Evolutionary conservation across 2,329 filamentous ascomycete species (phyloP).

Genomic region (Pseudocercospora cruenta): DNA sequence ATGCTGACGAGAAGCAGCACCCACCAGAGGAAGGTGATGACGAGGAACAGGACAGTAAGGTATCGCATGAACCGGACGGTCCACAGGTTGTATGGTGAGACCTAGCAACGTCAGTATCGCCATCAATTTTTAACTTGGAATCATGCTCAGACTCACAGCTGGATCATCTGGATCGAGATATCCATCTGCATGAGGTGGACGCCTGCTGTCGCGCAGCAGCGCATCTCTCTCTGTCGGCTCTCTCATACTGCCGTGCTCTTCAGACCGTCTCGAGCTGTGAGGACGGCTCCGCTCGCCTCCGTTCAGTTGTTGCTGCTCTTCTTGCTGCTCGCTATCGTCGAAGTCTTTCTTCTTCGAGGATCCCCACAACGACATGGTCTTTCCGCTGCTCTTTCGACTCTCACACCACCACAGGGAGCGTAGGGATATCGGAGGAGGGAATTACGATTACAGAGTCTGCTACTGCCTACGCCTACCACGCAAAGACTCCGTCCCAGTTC

Average conservation of each 20-base stretch:
- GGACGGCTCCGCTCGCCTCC: conserved; percentile 29
- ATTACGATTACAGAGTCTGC: conserved; percentile 8
- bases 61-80: conserved; percentile 80
- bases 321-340: conserved; percentile 40
- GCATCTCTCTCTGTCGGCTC: conserved; percentile 66
- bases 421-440: background rate
- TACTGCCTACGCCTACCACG: conserved; percentile 5
- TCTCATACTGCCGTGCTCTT: conserved; percentile 32
- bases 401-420: conserved; percentile 5
- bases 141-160: conserved; percentile 60
- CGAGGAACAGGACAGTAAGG: conserved; percentile 74
- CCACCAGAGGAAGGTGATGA: conserved; percentile 89
- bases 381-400: conserved; percentile 14
- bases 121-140: background rate
- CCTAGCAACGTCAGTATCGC: conserved; percentile 43
- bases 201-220: conserved; percentile 62
- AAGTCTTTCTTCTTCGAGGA: conserved; percentile 53
- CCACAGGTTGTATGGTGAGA: conserved; percentile 93
- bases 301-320: conserved; percentile 34
- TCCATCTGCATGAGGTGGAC: conserved; percentile 64
- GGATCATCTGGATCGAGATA: conserved; percentile 80
- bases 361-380: conserved; percentile 60
- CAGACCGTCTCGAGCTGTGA: conserved; percentile 26
- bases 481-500: background rate
- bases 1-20: conserved; percentile 81